Evolutionary conservation across 441 rosid species (phyloP), one percentile per base, ranked within the genome.

Genomic region (Erodium trifolium): DNA sequence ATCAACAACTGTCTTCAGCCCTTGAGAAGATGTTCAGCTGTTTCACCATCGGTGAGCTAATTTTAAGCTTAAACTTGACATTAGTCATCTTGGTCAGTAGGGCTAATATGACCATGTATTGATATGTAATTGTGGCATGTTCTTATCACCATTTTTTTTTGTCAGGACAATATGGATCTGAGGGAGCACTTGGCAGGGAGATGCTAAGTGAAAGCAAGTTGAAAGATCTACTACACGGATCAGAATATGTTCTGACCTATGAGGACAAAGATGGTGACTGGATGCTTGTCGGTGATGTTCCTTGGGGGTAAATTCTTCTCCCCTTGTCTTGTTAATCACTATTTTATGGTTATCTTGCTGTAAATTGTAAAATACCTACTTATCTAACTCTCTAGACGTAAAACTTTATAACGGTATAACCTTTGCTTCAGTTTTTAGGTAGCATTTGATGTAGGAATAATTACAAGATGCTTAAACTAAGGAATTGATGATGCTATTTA

Each of bases 201-300:
- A 72, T 75, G 73, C 72, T 85, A 59, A 84, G 88, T 5, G 88
- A 85, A 69, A 80, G 80, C 68, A 87, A 82, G 73, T 53, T 85
- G 73, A 85, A 85, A 69, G 86, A 87, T 76, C 81, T 84, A 67
- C 80, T 87, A 27, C 87, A 82, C 75, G 87, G 89, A 73, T 82
- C 92, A 5, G 92, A 85, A 51, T 31, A 31, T 31, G 34, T 31
- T 31, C 86, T 87, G 65, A 84, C 92, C 57, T 87, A 85, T 12
- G 88, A 87, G 76, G 92, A 87, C 59, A 87, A 81, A 82, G 92
- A 85, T 2, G 85, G 87, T 45, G 92, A 87, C 14, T 84, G 92
- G 88, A 87, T 87, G 92, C 89, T 87, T 27, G 92, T 87, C 47
- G 89, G 92, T 51, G 92, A 87, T 81, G 92, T 87, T 65, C 34